Conservation (phyloP, 495 filamentous ascomycete species). For the Penicillium samsonianum region DNA sequence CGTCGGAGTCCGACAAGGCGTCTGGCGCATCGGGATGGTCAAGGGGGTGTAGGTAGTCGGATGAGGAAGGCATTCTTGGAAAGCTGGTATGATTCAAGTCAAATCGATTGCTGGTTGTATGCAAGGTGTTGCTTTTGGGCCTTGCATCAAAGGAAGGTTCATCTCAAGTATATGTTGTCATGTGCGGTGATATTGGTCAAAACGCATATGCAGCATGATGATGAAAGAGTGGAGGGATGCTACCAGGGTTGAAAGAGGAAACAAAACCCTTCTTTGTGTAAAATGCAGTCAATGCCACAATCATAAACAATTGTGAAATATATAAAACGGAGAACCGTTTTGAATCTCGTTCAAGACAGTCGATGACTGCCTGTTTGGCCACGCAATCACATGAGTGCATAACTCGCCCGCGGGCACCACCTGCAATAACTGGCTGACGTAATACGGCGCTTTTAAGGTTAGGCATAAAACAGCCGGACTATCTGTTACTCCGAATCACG, state of each 20-base stretch:
- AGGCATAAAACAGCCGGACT: neutral
- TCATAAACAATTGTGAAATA: constrained; percentile 1
- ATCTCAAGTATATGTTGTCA: constrained; percentile 24
- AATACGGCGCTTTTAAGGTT: constrained; percentile 2
- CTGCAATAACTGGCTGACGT: constrained; percentile 1
- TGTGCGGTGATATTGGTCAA: constrained; percentile 21
- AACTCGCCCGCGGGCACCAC: no score
- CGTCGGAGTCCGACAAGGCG: constrained; percentile 49
- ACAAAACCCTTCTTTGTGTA: neutral
- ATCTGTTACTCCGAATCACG: neutral
- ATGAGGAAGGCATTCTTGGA: constrained; percentile 40
- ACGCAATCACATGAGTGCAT: constrained; percentile 16
- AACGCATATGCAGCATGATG: constrained; percentile 22
- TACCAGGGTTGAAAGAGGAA: constrained; percentile 11
- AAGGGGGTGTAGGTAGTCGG: constrained; percentile 42
- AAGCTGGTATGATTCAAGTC: constrained; percentile 4
- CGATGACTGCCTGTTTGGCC: constrained; percentile 18
- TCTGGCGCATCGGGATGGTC: constrained; percentile 33
- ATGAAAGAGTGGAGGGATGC: constrained; percentile 5
- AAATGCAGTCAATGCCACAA: neutral
- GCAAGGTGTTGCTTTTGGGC: constrained; percentile 9
- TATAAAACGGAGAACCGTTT: neutral
- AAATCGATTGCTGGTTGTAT: constrained; percentile 12
- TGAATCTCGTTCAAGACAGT: constrained; percentile 2
- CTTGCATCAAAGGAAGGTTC: constrained; percentile 22